Evolutionary conservation across 2,329 filamentous ascomycete species (phyloP).

Genomic region (Leptographium flavum): DNA sequence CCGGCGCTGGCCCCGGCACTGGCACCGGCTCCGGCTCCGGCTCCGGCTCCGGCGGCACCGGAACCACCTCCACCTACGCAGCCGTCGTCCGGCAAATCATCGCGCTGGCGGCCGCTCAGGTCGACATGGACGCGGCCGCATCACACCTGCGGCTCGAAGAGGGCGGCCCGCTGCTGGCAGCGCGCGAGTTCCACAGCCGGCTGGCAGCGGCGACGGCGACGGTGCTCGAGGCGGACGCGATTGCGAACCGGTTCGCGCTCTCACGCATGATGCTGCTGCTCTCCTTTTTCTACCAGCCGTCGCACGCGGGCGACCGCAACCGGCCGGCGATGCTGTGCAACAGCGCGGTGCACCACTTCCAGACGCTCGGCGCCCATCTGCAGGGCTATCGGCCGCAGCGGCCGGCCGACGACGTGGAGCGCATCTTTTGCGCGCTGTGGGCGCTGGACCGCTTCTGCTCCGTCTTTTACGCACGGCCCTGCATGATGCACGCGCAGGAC

Average conservation of each 20-base stretch:
- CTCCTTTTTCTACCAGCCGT: conserved; percentile 45
- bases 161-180: conserved; percentile 23
- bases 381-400: conserved; percentile 19
- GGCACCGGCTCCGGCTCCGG: no score
- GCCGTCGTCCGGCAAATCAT: conserved; percentile 38
- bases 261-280: conserved; percentile 39
- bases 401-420: conserved; percentile 27
- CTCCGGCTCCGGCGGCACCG: no score
- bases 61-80: conserved; percentile 9
- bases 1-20: no score
- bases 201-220: conserved; percentile 33
- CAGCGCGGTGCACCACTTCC: conserved; percentile 40
- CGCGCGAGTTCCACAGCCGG: conserved; percentile 32
- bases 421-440: conserved; percentile 44
- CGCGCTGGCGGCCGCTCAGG: conserved; percentile 33
- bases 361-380: conserved; percentile 42
- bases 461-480: conserved; percentile 44
- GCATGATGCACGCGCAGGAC: conserved; percentile 46
- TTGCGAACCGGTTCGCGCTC: conserved; percentile 38
- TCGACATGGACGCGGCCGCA: conserved; percentile 29
- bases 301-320: conserved; percentile 37
- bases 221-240: conserved; percentile 37
- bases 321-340: conserved; percentile 37
- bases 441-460: conserved; percentile 45
- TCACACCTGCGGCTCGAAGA: conserved; percentile 28